These are phyloP conservation scores for Basipetospora chlamydospora DNA, from an alignment of 2,329 filamentous ascomycete genomes.

Conservation along the genomic window DNA sequence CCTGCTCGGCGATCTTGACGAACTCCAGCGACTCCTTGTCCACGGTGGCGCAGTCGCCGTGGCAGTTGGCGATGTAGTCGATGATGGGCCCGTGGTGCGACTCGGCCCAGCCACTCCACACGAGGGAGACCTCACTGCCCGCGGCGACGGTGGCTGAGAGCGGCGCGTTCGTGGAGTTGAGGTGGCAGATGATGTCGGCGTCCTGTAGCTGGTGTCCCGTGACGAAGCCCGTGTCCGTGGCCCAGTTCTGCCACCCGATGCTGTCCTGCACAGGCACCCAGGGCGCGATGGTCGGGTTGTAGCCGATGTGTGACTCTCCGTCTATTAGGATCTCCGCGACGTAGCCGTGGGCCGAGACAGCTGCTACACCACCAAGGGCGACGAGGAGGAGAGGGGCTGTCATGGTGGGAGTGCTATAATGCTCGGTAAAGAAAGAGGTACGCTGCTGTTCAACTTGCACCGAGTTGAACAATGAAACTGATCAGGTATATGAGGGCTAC, in stretches of 20 bases:
- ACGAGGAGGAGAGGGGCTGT: slow-evolving; percentile 6
- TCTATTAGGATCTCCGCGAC: slow-evolving; percentile 17
- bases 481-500: neutral
- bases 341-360: slow-evolving; percentile 21
- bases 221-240: slow-evolving; percentile 28
- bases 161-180: slow-evolving; percentile 23
- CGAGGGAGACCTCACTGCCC: slow-evolving; percentile 40
- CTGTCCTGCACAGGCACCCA: slow-evolving; percentile 9
- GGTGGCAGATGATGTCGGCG: slow-evolving; percentile 33
- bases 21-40: slow-evolving; percentile 37
- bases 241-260: slow-evolving; percentile 18
- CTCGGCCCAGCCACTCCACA: slow-evolving; percentile 51
- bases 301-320: slow-evolving; percentile 15
- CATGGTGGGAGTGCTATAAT: neutral
- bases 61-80: slow-evolving; percentile 42
- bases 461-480: neutral
- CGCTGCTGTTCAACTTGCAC: neutral
- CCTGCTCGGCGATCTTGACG: slow-evolving; percentile 44
- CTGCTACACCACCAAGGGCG: neutral
- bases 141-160: slow-evolving; percentile 36
- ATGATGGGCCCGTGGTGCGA: slow-evolving; percentile 47
- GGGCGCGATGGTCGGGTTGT: slow-evolving; percentile 13
- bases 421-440: neutral
- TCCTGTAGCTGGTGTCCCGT: slow-evolving; percentile 22
- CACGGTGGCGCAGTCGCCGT: slow-evolving; percentile 34